These are phyloP conservation scores for Phytophthora lateralis DNA, from an alignment of 352 stramenopile genomes.

Conservation along the genomic window DNA sequence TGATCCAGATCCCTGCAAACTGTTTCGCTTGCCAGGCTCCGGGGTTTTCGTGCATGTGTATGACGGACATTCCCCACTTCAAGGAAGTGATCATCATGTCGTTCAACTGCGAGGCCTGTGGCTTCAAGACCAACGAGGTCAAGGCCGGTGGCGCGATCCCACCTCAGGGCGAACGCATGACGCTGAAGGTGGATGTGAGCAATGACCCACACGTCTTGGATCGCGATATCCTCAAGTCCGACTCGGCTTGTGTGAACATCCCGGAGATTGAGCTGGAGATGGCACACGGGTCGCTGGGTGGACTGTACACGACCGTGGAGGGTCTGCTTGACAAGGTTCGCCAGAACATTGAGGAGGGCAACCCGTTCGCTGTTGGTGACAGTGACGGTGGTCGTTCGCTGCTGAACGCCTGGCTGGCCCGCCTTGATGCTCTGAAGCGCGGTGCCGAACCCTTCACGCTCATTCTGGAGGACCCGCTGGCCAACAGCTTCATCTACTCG, in stretches of 20 bases:
- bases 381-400: slow-evolving; percentile 66
- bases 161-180: slow-evolving; percentile 79
- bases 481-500: slow-evolving; percentile 92
- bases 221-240: slow-evolving; percentile 93
- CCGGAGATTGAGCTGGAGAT: slow-evolving; percentile 93
- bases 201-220: slow-evolving; percentile 75
- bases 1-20: slow-evolving; percentile 82
- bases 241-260: slow-evolving; percentile 86
- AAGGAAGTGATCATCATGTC: slow-evolving; percentile 95
- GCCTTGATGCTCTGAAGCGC: slow-evolving; percentile 57
- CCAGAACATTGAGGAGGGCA: slow-evolving; percentile 74
- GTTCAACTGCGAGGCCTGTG: slow-evolving; percentile 91
- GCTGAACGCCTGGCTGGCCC: slow-evolving; percentile 57
- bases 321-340: slow-evolving; percentile 89
- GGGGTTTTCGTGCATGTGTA: slow-evolving; percentile 87
- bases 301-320: slow-evolving; percentile 94
- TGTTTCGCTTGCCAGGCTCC: slow-evolving; percentile 82
- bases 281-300: slow-evolving; percentile 85
- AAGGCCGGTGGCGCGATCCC: slow-evolving; percentile 92
- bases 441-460: slow-evolving; percentile 88
- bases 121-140: slow-evolving; percentile 92
- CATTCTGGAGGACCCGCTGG: slow-evolving; percentile 88
- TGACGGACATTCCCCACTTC: slow-evolving; percentile 95
- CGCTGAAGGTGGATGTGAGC: slow-evolving; percentile 51
- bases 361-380: slow-evolving; percentile 88